These are phyloP conservation scores for Pseudogymnoascus verrucosus DNA, from an alignment of 2,329 filamentous ascomycete species.

Conservation along the genomic window DNA sequence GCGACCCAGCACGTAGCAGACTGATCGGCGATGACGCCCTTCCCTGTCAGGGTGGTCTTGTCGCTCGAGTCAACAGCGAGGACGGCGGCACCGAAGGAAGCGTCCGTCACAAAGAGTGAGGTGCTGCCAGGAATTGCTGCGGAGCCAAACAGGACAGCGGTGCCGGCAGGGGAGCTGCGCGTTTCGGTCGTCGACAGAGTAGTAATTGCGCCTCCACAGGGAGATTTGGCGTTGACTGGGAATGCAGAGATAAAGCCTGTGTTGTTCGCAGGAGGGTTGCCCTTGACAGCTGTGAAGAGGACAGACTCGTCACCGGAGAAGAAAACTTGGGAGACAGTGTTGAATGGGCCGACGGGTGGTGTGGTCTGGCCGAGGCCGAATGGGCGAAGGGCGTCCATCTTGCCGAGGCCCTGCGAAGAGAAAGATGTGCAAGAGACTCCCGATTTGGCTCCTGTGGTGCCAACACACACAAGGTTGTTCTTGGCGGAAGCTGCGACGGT, in stretches of 20 bases:
- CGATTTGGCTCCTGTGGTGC: slow-evolving; percentile 35
- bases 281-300: slow-evolving; percentile 53
- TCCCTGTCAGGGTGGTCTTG: slow-evolving; percentile 33
- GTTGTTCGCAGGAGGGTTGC: slow-evolving; percentile 45
- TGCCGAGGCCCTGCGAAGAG: not conserved
- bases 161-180: slow-evolving; percentile 42
- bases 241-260: slow-evolving; percentile 49
- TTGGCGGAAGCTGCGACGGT: slow-evolving; percentile 23
- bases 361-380: slow-evolving; percentile 48
- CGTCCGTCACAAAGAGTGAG: slow-evolving; percentile 45
- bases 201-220: not conserved
- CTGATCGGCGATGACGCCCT: slow-evolving; percentile 41
- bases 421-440: slow-evolving; percentile 37
- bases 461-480: slow-evolving; percentile 35
- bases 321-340: slow-evolving; percentile 53
- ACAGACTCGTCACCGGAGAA: slow-evolving; percentile 46
- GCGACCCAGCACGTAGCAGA: slow-evolving; percentile 52
- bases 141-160: slow-evolving; percentile 49
- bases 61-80: slow-evolving; percentile 30
- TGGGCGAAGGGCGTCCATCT: slow-evolving; percentile 27
- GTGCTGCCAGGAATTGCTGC: slow-evolving; percentile 35
- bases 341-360: slow-evolving; percentile 48
- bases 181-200: slow-evolving; percentile 23
- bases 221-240: slow-evolving; percentile 28
- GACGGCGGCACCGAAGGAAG: slow-evolving; percentile 47